Percentiles rank a stretch among this genome's conserved stretches.
These are phyloP conservation scores for Pseudonitzschia delicatissima DNA, from an alignment of 108 stramenopile species.

Conservation along the genomic window DNA sequence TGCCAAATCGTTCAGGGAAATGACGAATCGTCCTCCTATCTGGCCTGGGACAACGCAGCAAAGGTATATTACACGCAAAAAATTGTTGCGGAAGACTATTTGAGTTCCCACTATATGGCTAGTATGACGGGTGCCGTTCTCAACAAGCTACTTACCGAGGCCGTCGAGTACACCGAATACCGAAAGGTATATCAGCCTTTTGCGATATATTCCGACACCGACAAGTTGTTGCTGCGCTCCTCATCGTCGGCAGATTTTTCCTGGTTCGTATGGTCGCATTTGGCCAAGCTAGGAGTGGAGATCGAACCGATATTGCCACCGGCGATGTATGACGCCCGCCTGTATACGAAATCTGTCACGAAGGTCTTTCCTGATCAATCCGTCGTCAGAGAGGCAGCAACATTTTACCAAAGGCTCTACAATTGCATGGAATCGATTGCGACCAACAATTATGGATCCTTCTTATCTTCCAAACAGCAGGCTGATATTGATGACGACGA, in stretches of 20 bases:
- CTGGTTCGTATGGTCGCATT: slow-evolving; percentile 51
- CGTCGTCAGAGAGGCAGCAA: slow-evolving; percentile 41
- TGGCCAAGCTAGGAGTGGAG: slow-evolving; percentile 71
- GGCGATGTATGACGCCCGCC: slow-evolving; percentile 44
- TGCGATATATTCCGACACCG: slow-evolving; percentile 40
- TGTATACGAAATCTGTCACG: slow-evolving; percentile 42
- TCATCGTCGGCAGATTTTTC: slow-evolving; percentile 70
- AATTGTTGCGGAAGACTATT: slow-evolving; percentile 41
- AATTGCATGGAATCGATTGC: slow-evolving; percentile 62
- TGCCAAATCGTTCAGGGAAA: slow-evolving; percentile 54
- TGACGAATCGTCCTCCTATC: slow-evolving; percentile 19
- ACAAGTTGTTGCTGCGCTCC: slow-evolving; percentile 32
- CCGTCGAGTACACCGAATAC: slow-evolving; percentile 54
- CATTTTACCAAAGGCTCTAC: slow-evolving; percentile 67
- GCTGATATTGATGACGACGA: not conserved
- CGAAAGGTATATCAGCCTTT: slow-evolving; percentile 80
- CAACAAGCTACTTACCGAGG: slow-evolving; percentile 56
- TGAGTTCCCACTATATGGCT: slow-evolving; percentile 77
- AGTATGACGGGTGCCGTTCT: slow-evolving; percentile 77
- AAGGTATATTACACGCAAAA: slow-evolving; percentile 63
- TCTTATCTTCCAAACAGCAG: not conserved
- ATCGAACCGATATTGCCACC: slow-evolving; percentile 73
- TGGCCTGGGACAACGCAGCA: slow-evolving; percentile 75
- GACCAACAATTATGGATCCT: slow-evolving; percentile 54
- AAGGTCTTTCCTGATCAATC: slow-evolving; percentile 21